Conservation (phyloP, 1,284 basidiomycete genomes). For the Thelephora terrestris region DNA sequence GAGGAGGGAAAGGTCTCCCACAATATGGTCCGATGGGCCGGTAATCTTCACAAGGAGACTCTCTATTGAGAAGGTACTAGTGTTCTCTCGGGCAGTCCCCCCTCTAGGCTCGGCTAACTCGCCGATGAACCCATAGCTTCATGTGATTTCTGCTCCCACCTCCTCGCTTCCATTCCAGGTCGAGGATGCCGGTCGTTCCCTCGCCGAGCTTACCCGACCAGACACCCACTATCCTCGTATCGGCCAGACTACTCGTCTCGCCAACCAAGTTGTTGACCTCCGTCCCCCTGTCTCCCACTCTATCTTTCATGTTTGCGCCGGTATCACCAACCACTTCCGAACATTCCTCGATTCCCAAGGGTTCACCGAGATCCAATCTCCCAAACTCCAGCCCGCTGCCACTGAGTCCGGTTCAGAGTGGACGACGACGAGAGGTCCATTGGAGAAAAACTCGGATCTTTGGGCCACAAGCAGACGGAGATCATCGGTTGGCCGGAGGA, state of each 20-base stretch:
- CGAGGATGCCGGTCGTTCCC: conserved; percentile 31
- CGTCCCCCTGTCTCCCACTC: conserved; percentile 56
- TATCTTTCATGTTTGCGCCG: conserved; percentile 60
- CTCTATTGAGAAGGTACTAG: conserved; percentile 40
- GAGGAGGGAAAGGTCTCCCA: conserved; percentile 46
- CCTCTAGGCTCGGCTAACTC: background rate
- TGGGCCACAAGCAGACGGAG: too few relatives aligned
- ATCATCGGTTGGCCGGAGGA: conserved; percentile 95
- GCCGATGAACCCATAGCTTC: conserved; percentile 27
- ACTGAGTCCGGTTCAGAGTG: conserved; percentile 64
- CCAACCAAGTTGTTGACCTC: conserved; percentile 60
- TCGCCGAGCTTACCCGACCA: conserved; percentile 15
- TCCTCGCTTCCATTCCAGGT: conserved; percentile 23
- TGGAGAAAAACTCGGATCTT: too few relatives aligned
- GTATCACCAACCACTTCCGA: conserved; percentile 54
- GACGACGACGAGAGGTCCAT: too few relatives aligned
- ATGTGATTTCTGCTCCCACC: conserved; percentile 42
- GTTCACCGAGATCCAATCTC: conserved; percentile 61
- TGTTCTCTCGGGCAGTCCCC: conserved; percentile 16
- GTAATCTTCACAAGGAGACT: conserved; percentile 48
- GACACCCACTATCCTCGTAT: conserved; percentile 30
- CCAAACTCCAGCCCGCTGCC: conserved; percentile 64
- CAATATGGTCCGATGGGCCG: conserved; percentile 62
- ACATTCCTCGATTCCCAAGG: conserved; percentile 42
- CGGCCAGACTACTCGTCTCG: conserved; percentile 51